Evolutionary conservation across 1,139 yeast genomes (phyloP), one percentile per base, ranked within the genome.

Genomic region (Magnusiomyces fungicola): DNA sequence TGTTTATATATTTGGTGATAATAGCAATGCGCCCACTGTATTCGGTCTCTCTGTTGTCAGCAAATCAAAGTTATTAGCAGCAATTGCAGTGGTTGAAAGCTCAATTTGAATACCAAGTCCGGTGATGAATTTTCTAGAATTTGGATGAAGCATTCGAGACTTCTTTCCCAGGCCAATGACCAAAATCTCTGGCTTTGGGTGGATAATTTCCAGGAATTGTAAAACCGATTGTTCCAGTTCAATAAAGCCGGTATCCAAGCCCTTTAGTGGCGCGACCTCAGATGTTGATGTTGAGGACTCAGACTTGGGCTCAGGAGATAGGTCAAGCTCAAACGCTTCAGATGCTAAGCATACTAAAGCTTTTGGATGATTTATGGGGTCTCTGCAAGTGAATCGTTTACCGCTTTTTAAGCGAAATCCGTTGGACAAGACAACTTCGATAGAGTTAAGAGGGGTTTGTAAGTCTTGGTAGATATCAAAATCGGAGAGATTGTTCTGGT

Each of bases 41-140:
- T 74, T 71, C 0, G 94, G 89, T 55, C 95, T 71, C 60, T 87
- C 95, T 0, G 92, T 84, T 3, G 94, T 88, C 53, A 86, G 67
- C 46, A 86, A 67, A 59, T 86, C 94, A 66, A 78, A 87, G 53
- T 77, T 80, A 54, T 78, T 77, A 3, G 87, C 92, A 0, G 89
- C 87, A 57, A 79, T 79, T 55, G 56, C 61, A 1, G 87, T 80
- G 59, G 80, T 84, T 34, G 87, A 78, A 2, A 81, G 70, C 58
- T 86, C 94, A 23, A 81, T 65, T 60, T 80, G 83, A 29, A 84
- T 78, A 0, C 95, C 95, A 50, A 82, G 66, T 1, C 70, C 64
- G 18, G 75, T 72, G 48, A 86, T 71, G 53, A 65, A 68, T 45
- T 68, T 66, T 47, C 77, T 69, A 48, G 83, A 81, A 14, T 65